Evolutionary conservation across 345 rosid species (phyloP), one percentile per base, ranked within the genome.

Genomic region (Linum tenue): DNA sequence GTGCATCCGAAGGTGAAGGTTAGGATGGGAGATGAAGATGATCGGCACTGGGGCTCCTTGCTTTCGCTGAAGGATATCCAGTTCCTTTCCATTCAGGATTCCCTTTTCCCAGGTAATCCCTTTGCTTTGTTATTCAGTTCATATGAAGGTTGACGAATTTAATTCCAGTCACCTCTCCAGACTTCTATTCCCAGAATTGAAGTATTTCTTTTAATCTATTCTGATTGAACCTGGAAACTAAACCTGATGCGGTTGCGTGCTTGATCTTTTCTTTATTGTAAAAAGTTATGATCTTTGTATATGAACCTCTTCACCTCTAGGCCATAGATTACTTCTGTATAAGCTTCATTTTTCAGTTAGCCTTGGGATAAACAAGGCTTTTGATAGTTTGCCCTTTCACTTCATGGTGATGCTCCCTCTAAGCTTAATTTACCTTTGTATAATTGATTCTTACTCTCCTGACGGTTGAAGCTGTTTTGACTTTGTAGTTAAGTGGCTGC

Each of bases 1-100:
- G 91, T 86, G 86, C 84, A 84, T 72, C 86, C 91, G 3, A 82
- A 73, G 77, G 80, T 80, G 79, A 85, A 63, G 78, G 80, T 83
- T 55, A 77, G 76, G 60, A 68, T 71, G 31, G 77, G 78, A 48
- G 59, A 57, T 39, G 68, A 51, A 56, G 78, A 67, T 64, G 76
- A 77, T 69, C 69, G 50, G 9, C 69, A 31, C 37, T 76, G 75
- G 70, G 78, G 69, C 61, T 77, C 77, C 55, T 57, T 77, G 72
- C 71, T 81, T 59, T 82, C 83, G 17, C 68, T 83, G 60, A 79
- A 83, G 53, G 85, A 81, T 60, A 59, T 86, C 16, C 79, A 74
- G 51, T 86, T 72, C 69, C 81, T 83, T 63, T 77, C 80, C 42
- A 63, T 80, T 9, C 81, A 72, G 63, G 88, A 76, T 66, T 60